Base-by-base conservation (phyloP, 345 rosid species). In the Ceriops tagal region DNA sequence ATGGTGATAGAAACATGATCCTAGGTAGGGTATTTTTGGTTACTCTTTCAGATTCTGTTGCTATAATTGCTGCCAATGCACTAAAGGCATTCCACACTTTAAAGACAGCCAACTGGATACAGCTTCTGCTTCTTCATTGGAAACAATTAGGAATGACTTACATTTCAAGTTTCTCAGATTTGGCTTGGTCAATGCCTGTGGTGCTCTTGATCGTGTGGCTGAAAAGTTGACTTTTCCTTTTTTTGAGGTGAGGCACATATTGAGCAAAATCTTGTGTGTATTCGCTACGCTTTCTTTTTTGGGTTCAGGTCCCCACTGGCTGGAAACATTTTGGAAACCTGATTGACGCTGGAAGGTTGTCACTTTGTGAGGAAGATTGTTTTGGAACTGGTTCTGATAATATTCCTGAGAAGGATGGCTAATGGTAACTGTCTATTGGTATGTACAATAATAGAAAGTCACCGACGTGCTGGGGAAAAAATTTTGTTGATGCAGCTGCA, bases 361-460 rank as follows among this genome's bases (percentile, higher is more conserved):
- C 97, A 43, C 76, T 92, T 62, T 95, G 96, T 63, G 99, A 97
- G 68, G 97, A 95, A 79, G 99, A 92, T 81, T 92, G 97, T 81
- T 95, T 95, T 68, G 97, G 97, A 74, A 92, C 99, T 46, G 97
- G 96, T 67, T 95, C 99, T 64, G 96, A 92, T 86, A 97, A 95
- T 81, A 82, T 95, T 71, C 92, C 91, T 32, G 99, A 92, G 87
- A 95, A 92, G 82, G 96, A 91, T 85, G 97, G 95, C 75, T 87
- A 91, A 79, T 88, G 97, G 97, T 93, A 93, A 83, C 31, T 69
- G 19, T 69, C 76, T 69, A 63, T 59, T 53, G 13, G 4, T 55
- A 16, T 8, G 24, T 13, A 11, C 49, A 13, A 13, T 43, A 43
- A 43, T 43, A 43, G 49, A 43, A 43, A 43, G 19, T 13, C 49